Base-by-base conservation (phyloP, 345 rosid genomes). In the Eucalyptus marginata region DNA sequence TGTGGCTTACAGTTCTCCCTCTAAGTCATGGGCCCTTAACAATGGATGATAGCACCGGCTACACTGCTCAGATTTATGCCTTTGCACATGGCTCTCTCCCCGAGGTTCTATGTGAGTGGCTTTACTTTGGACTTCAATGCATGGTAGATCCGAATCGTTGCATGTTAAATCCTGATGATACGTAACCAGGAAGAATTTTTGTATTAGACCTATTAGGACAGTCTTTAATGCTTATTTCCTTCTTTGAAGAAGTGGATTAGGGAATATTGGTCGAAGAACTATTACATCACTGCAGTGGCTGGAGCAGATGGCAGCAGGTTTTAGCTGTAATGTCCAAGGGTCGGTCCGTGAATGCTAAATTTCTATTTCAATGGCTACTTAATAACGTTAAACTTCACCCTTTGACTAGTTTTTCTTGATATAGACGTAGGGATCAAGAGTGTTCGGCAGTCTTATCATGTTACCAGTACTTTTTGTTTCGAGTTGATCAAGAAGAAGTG, bases 261-360 rank as follows among this genome's bases (percentile, higher is more conserved):
- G 98, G 97, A 97, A 86, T 96, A 95, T 76, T 97, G 98, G 99
- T 97, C 96, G 89, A 97, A 94, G 91, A 96, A 95, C 91, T 95
- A 92, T 90, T 96, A 96, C 91, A 95, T 97, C 91, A 97, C 96
- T 92, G 95, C 97, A 89, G 93, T 96, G 56, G 99, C 98, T 52
- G 99, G 99, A 90, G 95, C 98, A 64, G 93, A 90, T 90, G 94
- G 93, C 90, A 98, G 98, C 50, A 96, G 97, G 94, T 98, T 27
- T 92, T 96, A 31, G 98, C 95, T 88, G 98, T 97, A 89, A 97
- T 97, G 99, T 96, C 99, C 12, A 95, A 97, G 89, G 97, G 98
- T 96, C 87, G 1, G 80, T 68, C 80, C 43, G 2, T 68, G 80
- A 33, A 68, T 15, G 24, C 22, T 68, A 68, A 68, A 68, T 68